Evolutionary conservation across 345 rosid genomes (phyloP).

Genomic region (Corchorus capsularis): DNA sequence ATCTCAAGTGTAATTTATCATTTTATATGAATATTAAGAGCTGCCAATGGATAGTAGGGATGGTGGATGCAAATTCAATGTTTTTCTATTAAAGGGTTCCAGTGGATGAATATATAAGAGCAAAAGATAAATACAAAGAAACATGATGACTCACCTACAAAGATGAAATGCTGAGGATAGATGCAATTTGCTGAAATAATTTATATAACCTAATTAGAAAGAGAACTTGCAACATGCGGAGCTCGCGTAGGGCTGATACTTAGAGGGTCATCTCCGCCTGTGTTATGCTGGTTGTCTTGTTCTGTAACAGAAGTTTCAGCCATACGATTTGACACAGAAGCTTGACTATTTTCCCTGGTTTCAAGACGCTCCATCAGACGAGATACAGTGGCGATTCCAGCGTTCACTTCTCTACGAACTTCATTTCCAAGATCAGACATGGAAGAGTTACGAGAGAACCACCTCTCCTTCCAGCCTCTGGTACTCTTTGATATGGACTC

Average conservation of each 20-base stretch:
- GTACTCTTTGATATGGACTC: constrained; percentile 68
- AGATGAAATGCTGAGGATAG: constrained; percentile 53
- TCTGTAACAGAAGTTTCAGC: constrained; percentile 31
- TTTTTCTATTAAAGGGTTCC: background rate
- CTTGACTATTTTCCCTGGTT: constrained; percentile 34
- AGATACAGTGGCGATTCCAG: constrained; percentile 53
- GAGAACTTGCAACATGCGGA: constrained; percentile 36
- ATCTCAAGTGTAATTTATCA: background rate
- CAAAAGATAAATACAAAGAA: background rate
- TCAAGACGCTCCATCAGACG: constrained; percentile 48
- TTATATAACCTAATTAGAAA: constrained; percentile 33
- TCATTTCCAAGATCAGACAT: constrained; percentile 50
- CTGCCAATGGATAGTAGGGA: background rate
- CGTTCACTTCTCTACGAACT: constrained; percentile 50
- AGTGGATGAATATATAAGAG: background rate
- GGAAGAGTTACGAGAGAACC: constrained; percentile 54
- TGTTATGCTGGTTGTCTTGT: constrained; percentile 31
- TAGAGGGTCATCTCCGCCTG: constrained; percentile 30
- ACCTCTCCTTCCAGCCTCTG: constrained; percentile 74
- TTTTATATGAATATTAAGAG: background rate
- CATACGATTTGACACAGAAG: constrained; percentile 33
- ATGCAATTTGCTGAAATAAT: constrained; percentile 29
- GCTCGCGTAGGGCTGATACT: constrained; percentile 31
- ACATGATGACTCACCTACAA: constrained; percentile 38
- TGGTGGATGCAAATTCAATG: background rate